phyloP scores from a whole-genome alignment of 2,329 filamentous ascomycete species.

The Ophiostoma novo-ulmi region DNA sequence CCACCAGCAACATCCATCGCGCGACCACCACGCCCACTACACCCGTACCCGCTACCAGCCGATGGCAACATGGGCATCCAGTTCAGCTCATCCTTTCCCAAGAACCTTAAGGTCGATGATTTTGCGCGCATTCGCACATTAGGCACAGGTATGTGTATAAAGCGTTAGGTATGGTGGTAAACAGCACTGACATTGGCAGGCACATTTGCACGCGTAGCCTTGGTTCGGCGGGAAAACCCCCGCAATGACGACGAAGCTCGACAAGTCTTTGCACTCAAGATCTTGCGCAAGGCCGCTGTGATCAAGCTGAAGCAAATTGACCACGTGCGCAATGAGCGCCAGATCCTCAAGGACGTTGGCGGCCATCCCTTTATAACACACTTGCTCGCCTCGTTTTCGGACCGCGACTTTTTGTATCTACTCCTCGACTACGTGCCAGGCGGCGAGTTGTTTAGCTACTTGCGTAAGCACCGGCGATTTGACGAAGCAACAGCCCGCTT shows the following conservation, averaged over 20 bases:
- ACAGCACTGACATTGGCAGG: constrained; percentile 41
- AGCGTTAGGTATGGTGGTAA: constrained; percentile 34
- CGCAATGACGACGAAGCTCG: constrained; percentile 47
- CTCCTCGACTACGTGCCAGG: constrained; percentile 78
- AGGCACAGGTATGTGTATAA: constrained; percentile 52
- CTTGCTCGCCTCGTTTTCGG: constrained; percentile 72
- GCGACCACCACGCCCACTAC: not conserved
- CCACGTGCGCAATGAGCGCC: constrained; percentile 78
- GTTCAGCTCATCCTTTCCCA: not conserved
- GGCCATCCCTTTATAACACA: constrained; percentile 81
- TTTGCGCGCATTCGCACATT: constrained; percentile 71
- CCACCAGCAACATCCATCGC: not conserved
- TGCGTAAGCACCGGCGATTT: constrained; percentile 71
- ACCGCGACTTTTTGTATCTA: constrained; percentile 74
- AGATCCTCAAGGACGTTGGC: constrained; percentile 69
- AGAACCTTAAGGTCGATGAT: constrained; percentile 43
- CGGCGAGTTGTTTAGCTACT: constrained; percentile 78
- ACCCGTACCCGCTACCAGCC: not conserved
- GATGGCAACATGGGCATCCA: not conserved
- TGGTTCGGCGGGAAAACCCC: constrained; percentile 59
- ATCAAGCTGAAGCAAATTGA: constrained; percentile 82
- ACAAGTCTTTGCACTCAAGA: constrained; percentile 77
- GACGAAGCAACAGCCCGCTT: constrained; percentile 73
- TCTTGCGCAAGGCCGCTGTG: constrained; percentile 66
- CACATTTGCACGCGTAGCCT: constrained; percentile 77